Percentiles rank a stretch among this genome's conserved stretches.
Conservation (phyloP, 495 filamentous ascomycete genomes). For the Penicillium macrosclerotiorum region DNA sequence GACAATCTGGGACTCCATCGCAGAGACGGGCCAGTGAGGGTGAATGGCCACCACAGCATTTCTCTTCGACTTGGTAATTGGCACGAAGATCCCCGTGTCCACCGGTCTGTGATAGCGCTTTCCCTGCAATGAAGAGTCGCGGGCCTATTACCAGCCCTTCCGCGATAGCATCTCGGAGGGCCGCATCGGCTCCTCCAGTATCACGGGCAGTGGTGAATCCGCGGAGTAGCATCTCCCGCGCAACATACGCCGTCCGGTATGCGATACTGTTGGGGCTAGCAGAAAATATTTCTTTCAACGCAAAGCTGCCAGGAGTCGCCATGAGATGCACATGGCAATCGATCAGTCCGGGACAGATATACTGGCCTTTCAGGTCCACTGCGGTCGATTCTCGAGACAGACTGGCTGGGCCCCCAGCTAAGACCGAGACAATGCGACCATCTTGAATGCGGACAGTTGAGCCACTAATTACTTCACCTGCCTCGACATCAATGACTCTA, state of each 20-base stretch:
- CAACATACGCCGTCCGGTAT: constrained; percentile 12
- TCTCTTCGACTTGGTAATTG: constrained; percentile 21
- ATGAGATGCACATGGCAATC: constrained; percentile 55
- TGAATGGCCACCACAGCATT: constrained; percentile 37
- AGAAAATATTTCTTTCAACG: constrained; percentile 15
- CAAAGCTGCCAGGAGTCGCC: constrained; percentile 35
- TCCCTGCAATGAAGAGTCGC: constrained; percentile 41
- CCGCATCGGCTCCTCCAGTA: constrained; percentile 44
- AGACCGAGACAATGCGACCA: too few relatives aligned
- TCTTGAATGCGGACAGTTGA: too few relatives aligned
- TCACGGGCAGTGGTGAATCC: constrained; percentile 52
- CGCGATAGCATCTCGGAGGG: constrained; percentile 44
- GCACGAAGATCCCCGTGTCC: constrained; percentile 47
- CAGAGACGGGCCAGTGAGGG: constrained; percentile 32
- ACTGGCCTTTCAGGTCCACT: constrained; percentile 42
- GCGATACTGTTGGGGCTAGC: constrained; percentile 9
- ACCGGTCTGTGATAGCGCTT: constrained; percentile 48
- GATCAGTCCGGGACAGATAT: constrained; percentile 53
- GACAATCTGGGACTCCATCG: constrained; percentile 47
- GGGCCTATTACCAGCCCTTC: constrained; percentile 44
- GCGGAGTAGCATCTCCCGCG: constrained; percentile 41
- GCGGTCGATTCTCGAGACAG: too few relatives aligned
- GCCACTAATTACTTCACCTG: too few relatives aligned
- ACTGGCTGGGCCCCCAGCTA: too few relatives aligned
- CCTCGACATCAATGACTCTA: too few relatives aligned